Percentiles rank a stretch among this genome's conserved stretches.
Evolutionary conservation across 2,329 filamentous ascomycete species (phyloP).

Genomic region (Polytolypa hystricis): DNA sequence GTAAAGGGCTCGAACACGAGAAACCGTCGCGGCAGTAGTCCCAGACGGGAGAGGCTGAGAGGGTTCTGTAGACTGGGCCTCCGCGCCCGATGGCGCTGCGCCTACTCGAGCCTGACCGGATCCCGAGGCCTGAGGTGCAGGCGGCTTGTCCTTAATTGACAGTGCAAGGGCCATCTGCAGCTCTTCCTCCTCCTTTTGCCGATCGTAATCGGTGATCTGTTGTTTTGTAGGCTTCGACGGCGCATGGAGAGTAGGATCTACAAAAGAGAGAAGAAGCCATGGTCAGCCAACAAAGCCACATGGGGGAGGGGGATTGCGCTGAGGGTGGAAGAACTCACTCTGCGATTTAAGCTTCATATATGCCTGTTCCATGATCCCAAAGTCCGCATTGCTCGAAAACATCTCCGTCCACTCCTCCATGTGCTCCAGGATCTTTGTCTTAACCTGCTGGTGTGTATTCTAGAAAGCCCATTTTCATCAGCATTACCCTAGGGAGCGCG

Average conservation of each 20-base stretch:
- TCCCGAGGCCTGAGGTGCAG: conserved; percentile 29
- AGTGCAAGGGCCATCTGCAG: conserved; percentile 90
- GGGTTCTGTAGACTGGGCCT: conserved; percentile 13
- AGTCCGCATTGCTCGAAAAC: conserved; percentile 78
- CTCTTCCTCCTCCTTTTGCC: conserved; percentile 94
- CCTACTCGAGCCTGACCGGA: conserved; percentile 27
- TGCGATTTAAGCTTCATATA: conserved; percentile 74
- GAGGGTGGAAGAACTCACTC: conserved; percentile 33
- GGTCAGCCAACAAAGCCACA: conserved; percentile 12
- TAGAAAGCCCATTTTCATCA: conserved; percentile 18
- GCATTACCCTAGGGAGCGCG: neutral
- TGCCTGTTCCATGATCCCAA: conserved; percentile 95
- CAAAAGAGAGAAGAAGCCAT: conserved; percentile 30
- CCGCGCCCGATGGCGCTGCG: conserved; percentile 18
- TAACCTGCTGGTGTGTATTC: conserved; percentile 93
- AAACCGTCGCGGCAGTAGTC: conserved; percentile 92
- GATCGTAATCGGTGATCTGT: conserved; percentile 76
- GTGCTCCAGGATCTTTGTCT: conserved; percentile 89
- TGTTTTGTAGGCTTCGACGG: conserved; percentile 91
- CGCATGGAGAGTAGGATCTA: conserved; percentile 78
- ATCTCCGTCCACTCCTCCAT: conserved; percentile 96
- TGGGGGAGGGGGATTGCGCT: neutral
- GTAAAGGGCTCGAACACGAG: conserved; percentile 81
- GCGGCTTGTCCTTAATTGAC: conserved; percentile 74
- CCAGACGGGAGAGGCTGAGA: conserved; percentile 51